Evolutionary conservation across 768 basidiomycete species (phyloP), one percentile per base, ranked within the genome.

Genomic region (Lentinula sp.): DNA sequence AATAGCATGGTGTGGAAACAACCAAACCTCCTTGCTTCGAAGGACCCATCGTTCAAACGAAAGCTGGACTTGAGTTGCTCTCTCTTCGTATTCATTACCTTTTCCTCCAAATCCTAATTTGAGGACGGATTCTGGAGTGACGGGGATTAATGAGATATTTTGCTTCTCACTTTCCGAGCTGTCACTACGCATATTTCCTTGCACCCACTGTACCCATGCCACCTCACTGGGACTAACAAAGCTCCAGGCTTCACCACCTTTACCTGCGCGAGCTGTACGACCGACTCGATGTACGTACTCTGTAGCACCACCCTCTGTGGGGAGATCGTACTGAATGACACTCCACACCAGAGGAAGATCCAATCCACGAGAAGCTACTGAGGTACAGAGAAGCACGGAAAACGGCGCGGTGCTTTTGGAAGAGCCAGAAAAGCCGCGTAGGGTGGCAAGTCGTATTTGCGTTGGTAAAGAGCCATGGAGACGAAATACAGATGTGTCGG

Each of bases 271-370:
- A 13, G 97, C 97, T 3, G 97, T 99, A 55, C 97, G 87, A 33
- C 97, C 97, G 7, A 98, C 93, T 51, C 97, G 85, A 76, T 99
- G 97, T 9, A 99, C 87, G 67, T 99, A 98, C 71, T 99, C 97
- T 10, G 90, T 97, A 32, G 88, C 87, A 9, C 97, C 96, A 16
- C 95, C 92, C 77, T 99, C 97, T 0, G 97, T 98, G 0, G 97
- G 96, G 20, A 98, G 83, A 71, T 99, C 97, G 68, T 97, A 97
- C 69, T 99, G 97, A 36, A 98, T 76, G 63, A 99, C 95, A 2
- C 93, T 91, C 39, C 90, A 87, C 6, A 98, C 95, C n/a, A 91
- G 81, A 5, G 95, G 95, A 32, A 99, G 78, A 74, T 98, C 96
- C 28, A 99, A 83, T 69, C 97, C 97, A 70, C 97, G 93, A n/a